Percentiles rank a stretch among this genome's conserved stretches.
Evolutionary conservation across 495 filamentous ascomycete genomes (phyloP).

Genomic region (Trichoderma reesei): DNA sequence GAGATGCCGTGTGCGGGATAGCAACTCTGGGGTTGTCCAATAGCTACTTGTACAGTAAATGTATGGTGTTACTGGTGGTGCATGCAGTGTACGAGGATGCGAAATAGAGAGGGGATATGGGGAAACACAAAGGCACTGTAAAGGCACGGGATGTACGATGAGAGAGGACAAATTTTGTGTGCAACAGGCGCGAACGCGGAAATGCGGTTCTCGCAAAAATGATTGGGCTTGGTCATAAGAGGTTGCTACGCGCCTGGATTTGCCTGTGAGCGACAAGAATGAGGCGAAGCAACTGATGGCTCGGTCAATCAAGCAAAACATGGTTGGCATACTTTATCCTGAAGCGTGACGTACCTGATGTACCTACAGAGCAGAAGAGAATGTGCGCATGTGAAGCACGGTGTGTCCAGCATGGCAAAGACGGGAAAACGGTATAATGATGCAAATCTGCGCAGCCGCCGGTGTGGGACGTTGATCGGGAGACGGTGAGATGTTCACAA

Average conservation of each 20-base stretch:
- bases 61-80: too few species aligned
- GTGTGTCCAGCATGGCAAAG: not conserved
- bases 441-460: constrained; percentile 2
- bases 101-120: too few species aligned
- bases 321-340: too few species aligned
- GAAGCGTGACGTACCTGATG: not conserved
- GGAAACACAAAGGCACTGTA: too few species aligned
- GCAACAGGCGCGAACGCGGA: not conserved
- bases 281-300: not conserved
- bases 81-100: too few species aligned
- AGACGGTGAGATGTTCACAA: not conserved
- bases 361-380: not conserved
- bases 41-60: too few species aligned
- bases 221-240: not conserved
- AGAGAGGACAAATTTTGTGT: not conserved
- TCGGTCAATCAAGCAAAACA: not conserved
- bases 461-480: not conserved
- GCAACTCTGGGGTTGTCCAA: too few species aligned
- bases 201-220: not conserved
- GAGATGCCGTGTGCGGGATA: too few species aligned
- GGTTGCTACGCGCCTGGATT: not conserved
- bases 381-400: not conserved
- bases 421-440: not conserved
- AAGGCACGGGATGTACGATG: too few species aligned
- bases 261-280: not conserved